A percentile compares a stretch with the other conserved stretches of the same genome.
Conservation (phyloP, 2,329 filamentous ascomycete genomes). For the Diplodia corticola region DNA sequence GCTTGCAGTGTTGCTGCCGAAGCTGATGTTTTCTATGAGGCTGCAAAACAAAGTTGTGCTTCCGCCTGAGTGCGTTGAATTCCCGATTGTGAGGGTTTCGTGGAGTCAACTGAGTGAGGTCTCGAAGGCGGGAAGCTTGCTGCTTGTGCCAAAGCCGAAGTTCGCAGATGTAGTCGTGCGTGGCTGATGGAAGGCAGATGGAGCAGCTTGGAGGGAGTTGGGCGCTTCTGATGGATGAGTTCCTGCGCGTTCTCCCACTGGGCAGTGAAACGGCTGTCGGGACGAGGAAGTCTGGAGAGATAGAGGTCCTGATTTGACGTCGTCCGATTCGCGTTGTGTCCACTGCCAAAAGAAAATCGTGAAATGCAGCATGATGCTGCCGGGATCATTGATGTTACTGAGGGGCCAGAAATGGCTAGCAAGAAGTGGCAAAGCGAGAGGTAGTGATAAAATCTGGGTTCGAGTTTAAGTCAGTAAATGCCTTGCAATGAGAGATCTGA, state of each 20-base stretch:
- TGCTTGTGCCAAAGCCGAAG: neutral
- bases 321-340: neutral
- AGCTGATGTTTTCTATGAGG: no score
- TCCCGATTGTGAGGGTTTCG: no score
- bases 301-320: neutral
- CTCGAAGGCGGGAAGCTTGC: no score
- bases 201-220: neutral
- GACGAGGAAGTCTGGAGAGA: neutral
- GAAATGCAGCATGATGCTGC: neutral
- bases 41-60: no score
- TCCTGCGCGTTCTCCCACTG: neutral
- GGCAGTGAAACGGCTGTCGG: neutral
- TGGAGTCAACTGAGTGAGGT: no score
- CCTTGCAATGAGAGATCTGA: neutral
- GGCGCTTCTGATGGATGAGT: neutral
- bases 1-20: neutral
- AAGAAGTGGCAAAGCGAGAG: neutral
- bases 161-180: neutral
- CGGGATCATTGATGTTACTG: neutral
- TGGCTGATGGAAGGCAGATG: neutral
- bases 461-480: neutral
- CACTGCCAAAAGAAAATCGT: neutral
- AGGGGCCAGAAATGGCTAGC: neutral
- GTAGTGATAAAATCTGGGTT: neutral
- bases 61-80: no score